Evolutionary conservation across 306 rosid species (phyloP).

Genomic region (Aeschynomene evenia): DNA sequence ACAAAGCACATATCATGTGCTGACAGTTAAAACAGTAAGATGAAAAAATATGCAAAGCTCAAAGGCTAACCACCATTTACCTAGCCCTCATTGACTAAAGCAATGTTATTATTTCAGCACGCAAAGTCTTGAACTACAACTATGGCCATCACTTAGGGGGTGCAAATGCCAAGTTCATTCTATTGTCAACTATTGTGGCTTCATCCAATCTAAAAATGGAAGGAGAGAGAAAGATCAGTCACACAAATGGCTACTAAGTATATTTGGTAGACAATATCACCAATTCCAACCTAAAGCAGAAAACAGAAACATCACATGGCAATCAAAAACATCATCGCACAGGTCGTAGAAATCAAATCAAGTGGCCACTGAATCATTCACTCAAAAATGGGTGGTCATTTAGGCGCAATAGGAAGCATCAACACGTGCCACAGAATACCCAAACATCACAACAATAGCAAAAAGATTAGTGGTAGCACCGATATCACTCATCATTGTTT

Average conservation of each 20-base stretch:
- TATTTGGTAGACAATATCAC: constrained; percentile 12
- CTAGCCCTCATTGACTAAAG: constrained; percentile 59
- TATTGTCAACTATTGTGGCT: background rate
- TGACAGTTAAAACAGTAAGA: constrained; percentile 12
- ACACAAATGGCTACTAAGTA: no score
- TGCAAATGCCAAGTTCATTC: background rate
- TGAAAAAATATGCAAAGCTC: constrained; percentile 2
- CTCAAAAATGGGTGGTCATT: no score
- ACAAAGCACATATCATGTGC: background rate
- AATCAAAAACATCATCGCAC: constrained; percentile 4
- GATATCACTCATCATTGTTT: no score
- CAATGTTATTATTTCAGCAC: no score
- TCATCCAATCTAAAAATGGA: background rate
- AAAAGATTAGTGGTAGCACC: no score
- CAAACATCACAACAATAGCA: no score
- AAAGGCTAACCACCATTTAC: constrained; percentile 46
- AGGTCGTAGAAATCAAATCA: constrained; percentile 12
- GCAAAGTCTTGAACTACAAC: no score
- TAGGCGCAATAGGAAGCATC: no score
- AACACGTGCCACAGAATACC: no score
- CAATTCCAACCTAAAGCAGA: background rate
- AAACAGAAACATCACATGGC: background rate
- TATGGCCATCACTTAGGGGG: no score
- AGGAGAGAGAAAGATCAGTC: constrained; percentile 1
- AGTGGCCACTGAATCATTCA: constrained; percentile 1